phyloP scores from a whole-genome alignment of 2,329 filamentous ascomycete species.

The Plenodomus tracheiphilus region DNA sequence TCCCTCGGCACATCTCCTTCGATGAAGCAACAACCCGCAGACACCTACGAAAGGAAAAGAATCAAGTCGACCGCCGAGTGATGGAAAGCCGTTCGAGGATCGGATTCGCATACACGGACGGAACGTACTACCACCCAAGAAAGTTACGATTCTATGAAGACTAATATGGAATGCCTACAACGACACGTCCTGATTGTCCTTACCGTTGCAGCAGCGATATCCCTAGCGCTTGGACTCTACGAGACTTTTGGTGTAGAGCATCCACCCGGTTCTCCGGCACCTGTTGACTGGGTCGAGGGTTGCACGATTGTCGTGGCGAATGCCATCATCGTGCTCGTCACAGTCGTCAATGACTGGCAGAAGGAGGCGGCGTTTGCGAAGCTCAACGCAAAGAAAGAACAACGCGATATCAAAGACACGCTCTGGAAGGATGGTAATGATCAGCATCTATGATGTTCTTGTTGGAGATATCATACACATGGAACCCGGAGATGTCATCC shows the following conservation, averaged over 20 bases:
- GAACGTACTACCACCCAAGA: slow-evolving; percentile 66
- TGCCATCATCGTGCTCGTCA: slow-evolving; percentile 42
- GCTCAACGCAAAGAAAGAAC: slow-evolving; percentile 43
- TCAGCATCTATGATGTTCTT: slow-evolving; percentile 62
- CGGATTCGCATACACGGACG: slow-evolving; percentile 62
- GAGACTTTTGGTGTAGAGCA: slow-evolving; percentile 60
- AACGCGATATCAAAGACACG: slow-evolving; percentile 51
- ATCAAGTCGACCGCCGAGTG: slow-evolving; percentile 14
- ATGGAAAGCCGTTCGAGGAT: slow-evolving; percentile 52
- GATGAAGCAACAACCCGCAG: slow-evolving; percentile 53
- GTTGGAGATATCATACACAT: slow-evolving; percentile 72
- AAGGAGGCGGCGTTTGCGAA: slow-evolving; percentile 42
- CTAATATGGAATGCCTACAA: slow-evolving; percentile 72
- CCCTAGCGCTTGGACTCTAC: slow-evolving; percentile 70
- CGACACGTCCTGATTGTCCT: slow-evolving; percentile 74
- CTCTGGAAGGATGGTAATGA: slow-evolving; percentile 65
- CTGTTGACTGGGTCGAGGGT: slow-evolving; percentile 46
- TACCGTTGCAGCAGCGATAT: slow-evolving; percentile 69
- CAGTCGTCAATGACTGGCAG: slow-evolving; percentile 43
- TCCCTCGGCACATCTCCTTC: slow-evolving; percentile 53
- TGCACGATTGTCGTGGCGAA: slow-evolving; percentile 44
- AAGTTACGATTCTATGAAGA: slow-evolving; percentile 62
- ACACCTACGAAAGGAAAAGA: slow-evolving; percentile 24
- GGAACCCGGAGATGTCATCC: slow-evolving; percentile 69
- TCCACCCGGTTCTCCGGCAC: slow-evolving; percentile 46